Evolutionary conservation across 306 rosid species (phyloP).

Genomic region (Trifolium repens): DNA sequence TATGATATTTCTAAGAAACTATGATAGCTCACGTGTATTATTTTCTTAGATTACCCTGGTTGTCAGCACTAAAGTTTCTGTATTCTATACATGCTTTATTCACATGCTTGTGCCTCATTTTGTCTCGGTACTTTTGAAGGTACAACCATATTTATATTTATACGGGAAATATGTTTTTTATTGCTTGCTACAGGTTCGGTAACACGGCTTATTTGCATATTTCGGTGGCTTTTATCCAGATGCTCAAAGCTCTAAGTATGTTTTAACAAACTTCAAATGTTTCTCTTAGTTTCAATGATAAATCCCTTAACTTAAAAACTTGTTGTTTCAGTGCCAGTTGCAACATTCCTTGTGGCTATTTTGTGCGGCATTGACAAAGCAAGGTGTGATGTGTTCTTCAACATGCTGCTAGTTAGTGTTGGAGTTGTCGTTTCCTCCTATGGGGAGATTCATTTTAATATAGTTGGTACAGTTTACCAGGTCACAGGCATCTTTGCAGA

Average conservation of each 20-base stretch:
- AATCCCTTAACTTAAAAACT: slow-evolving; percentile 28
- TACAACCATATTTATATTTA: not conserved
- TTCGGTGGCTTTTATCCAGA: slow-evolving; percentile 96
- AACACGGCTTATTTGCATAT: slow-evolving; percentile 95
- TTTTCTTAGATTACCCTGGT: not conserved
- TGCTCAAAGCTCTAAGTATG: slow-evolving; percentile 92
- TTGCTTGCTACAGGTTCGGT: slow-evolving; percentile 75
- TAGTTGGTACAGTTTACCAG: slow-evolving; percentile 92
- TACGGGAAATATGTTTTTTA: not conserved
- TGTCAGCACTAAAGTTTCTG: not conserved
- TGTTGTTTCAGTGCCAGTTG: slow-evolving; percentile 90
- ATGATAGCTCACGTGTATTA: not conserved
- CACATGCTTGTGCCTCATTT: not conserved
- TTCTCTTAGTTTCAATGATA: slow-evolving; percentile 11
- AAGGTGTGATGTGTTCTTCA: slow-evolving; percentile 91
- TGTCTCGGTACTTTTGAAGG: not conserved
- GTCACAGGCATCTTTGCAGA: slow-evolving; percentile 94
- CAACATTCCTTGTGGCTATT: slow-evolving; percentile 87
- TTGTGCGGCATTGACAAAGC: slow-evolving; percentile 88
- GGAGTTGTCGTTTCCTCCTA: slow-evolving; percentile 96
- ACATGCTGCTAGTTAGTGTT: slow-evolving; percentile 96
- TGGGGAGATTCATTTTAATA: slow-evolving; percentile 93
- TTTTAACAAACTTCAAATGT: slow-evolving; percentile 29
- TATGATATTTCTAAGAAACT: not conserved
- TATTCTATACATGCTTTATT: slow-evolving; percentile 6